phyloP scores from a whole-genome alignment of 2,329 filamentous ascomycete genomes.

The Colletotrichum costaricense region DNA sequence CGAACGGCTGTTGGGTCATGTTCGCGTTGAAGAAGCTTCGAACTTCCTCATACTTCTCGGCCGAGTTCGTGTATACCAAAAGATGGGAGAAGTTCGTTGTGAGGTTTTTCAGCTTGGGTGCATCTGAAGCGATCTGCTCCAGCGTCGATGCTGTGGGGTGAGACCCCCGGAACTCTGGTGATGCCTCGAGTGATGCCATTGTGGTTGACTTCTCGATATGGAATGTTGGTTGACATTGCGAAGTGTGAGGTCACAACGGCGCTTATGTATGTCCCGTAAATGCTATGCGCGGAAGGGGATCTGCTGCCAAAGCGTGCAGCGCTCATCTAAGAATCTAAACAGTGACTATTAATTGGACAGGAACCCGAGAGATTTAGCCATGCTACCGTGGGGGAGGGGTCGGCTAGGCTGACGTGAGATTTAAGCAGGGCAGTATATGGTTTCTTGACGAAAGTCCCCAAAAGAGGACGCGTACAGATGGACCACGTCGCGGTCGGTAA shows the following conservation, averaged over 20 bases:
- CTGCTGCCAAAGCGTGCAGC: not conserved
- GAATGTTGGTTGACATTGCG: not conserved
- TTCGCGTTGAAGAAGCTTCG: constrained; percentile 8
- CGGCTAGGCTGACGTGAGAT: not conserved
- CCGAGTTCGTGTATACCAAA: constrained; percentile 14
- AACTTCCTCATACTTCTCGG: constrained; percentile 13
- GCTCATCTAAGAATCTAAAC: not conserved
- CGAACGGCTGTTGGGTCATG: constrained; percentile 10
- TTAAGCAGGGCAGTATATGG: not conserved
- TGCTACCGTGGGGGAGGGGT: not conserved
- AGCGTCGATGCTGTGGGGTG: constrained; percentile 7
- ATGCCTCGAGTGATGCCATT: constrained; percentile 22
- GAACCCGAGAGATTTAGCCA: not conserved
- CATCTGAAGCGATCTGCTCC: constrained; percentile 17
- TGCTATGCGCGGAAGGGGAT: not conserved
- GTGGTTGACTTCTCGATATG: not conserved
- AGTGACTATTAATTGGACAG: not conserved
- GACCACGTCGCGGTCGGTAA: not conserved
- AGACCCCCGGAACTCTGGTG: constrained; percentile 13
- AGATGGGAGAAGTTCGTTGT: not conserved
- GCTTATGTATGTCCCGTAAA: not conserved
- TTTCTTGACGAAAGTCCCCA: not conserved
- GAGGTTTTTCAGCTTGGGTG: constrained; percentile 3
- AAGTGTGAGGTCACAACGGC: not conserved
- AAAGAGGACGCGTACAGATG: not conserved